Base-by-base conservation (phyloP, 495 filamentous ascomycete species). In the Xylaria grammica region DNA sequence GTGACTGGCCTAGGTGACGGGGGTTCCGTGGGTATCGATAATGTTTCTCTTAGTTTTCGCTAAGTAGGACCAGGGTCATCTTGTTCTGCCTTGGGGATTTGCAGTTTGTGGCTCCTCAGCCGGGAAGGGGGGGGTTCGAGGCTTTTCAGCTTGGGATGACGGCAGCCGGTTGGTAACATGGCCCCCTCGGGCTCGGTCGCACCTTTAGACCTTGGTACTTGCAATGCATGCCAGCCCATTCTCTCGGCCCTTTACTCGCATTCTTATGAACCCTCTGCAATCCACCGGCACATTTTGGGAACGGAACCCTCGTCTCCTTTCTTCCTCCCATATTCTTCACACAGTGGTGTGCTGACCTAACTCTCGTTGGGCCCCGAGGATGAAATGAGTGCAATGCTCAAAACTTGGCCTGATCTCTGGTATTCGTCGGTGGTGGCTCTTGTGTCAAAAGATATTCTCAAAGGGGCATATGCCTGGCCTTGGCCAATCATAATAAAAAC, bases 341-440 rank as follows among this genome's bases (percentile, higher is more conserved):
- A 22, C 53, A 30, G 17, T 40, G 32, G 55, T 32, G 48, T 65
- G 13, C 42, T 45, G n/a, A 40, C 30, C 46, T 22, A 62, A 44
- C 60, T 53, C 49, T 13, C 30, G 34, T 40, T 52, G 11, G 27
- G 36, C 19, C 50, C 51, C 8, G 29, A 19, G 32, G 51, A 22
- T 15, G 69, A 44, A 67, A 68, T 67, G 63, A 51, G 48, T 36
- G 46, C 60, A 59, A 66, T 68, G 59, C 62, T 68, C 63, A 63
- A 49, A 63, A 53, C 49, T 45, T 63, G 60, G 65, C 65, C 67
- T 64, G 65, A 68, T 66, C 49, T 67, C 66, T 67, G 64, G 62
- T 67, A 71, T 66, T 69, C 65, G 68, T 67, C 59, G 65, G 36
- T 65, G 65, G 55, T 40, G 60, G 36, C 36, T 36, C 38, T 4